Evolutionary conservation across 2,329 filamentous ascomycete species (phyloP).

Genomic region (Penicillium sp.): DNA sequence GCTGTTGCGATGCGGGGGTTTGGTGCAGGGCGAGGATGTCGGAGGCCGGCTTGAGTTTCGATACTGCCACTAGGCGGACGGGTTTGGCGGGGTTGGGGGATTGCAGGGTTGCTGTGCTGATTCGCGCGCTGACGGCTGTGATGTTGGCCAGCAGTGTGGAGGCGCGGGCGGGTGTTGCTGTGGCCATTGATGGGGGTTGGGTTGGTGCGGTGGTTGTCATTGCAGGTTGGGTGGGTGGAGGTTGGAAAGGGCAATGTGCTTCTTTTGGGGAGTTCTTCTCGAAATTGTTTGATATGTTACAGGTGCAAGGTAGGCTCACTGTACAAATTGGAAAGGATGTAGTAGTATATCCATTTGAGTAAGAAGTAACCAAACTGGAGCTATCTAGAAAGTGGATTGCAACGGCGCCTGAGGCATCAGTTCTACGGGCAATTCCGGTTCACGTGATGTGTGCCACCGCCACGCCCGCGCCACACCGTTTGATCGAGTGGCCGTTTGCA

Average conservation of each 20-base stretch:
- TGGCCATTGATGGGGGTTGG: conserved; percentile 49
- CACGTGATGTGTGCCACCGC: conserved; percentile 10
- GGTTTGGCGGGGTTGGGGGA: conserved; percentile 21
- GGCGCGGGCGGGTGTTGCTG: conserved; percentile 54
- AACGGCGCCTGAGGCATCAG: conserved; percentile 18
- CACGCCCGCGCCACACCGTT: background rate
- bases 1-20: conserved; percentile 56
- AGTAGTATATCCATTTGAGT: background rate
- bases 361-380: background rate
- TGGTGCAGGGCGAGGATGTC: conserved; percentile 83
- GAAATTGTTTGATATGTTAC: background rate
- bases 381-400: background rate
- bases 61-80: conserved; percentile 80
- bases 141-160: conserved; percentile 61
- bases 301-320: background rate
- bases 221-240: conserved; percentile 5
- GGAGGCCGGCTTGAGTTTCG: conserved; percentile 88
- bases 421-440: conserved; percentile 11
- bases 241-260: background rate
- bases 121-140: conserved; percentile 55
- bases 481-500: conserved; percentile 15
- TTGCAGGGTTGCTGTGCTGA: conserved; percentile 49
- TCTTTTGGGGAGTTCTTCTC: background rate
- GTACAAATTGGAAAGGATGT: background rate
- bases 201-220: conserved; percentile 10